Evolutionary conservation across 73 alveolate genomes (phyloP), one percentile per base, ranked within the genome.

Genomic region (Paramecium biaurelia): DNA sequence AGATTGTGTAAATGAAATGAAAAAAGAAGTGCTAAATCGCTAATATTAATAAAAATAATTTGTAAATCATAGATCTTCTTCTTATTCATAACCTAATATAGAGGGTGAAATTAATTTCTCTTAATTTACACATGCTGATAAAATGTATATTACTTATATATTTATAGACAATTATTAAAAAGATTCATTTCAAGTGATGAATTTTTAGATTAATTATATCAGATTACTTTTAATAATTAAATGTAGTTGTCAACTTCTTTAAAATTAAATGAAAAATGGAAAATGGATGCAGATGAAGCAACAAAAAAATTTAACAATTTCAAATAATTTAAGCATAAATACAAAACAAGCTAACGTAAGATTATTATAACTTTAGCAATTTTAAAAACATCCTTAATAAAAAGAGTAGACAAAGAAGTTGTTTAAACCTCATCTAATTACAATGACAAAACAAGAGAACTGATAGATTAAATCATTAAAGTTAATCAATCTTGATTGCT

Each of bases 1-100:
- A 45, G 94, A 89, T 10, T 89, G 94, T 43, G 87, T 89, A 0
- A 70, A 68, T 89, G 84, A 89, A n/a, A 89, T 63, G 67, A 89
- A 89, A 30, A 89, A 89, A 70, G 94, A 89, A 58, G 74, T 89
- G 1, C 23, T 20, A 30, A 43, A 59, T 30, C 47, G 94, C 7
- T 70, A 72, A 43, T 47, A 26, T 12, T 70, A 89, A 70, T 70
- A 49, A 72, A 89, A 41, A 70, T 32, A 89, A 11, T 41, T 59
- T 6, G 2, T 82, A 23, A n/a, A 70, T 41, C 82, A 63, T n/a
- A 82, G 92, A 8, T 34, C 23, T 32, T 43, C 74, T 28, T 87
- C 70, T 1, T 20, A 87, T 49, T 23, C 42, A 67, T 57, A 58
- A 58, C 23, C 58, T 2, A 47, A 47, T 47, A 15, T 58, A 68